Conservation (phyloP, 805 yeast species). For the Zygosaccharomyces rouxii region DNA sequence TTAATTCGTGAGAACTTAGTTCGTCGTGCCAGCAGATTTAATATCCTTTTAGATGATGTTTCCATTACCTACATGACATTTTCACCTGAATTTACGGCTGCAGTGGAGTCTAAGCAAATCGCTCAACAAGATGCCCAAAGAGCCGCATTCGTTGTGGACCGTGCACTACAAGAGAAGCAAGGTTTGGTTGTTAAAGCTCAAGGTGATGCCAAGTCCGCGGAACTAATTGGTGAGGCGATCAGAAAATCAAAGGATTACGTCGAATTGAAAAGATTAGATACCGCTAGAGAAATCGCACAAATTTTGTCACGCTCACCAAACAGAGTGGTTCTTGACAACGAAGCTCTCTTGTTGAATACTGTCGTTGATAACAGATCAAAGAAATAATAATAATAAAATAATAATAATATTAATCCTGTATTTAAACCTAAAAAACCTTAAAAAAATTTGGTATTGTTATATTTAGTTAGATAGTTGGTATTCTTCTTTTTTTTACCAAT, state of each 20-base stretch:
- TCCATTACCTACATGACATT: slow-evolving; percentile 96
- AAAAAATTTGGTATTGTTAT: slow-evolving; percentile 1
- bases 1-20: slow-evolving; percentile 86
- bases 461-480: neutral
- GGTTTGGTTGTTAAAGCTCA: slow-evolving; percentile 94
- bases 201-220: slow-evolving; percentile 98
- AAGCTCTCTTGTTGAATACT: slow-evolving; percentile 85
- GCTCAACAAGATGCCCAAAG: slow-evolving; percentile 99
- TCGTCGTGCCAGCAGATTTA: slow-evolving; percentile 87
- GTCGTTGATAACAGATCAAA: slow-evolving; percentile 65
- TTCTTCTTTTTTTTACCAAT: neutral
- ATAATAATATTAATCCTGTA: neutral
- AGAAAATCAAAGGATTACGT: slow-evolving; percentile 94
- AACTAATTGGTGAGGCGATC: slow-evolving; percentile 97
- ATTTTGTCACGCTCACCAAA: slow-evolving; percentile 86
- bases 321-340: slow-evolving; percentile 85
- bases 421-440: neutral
- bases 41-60: slow-evolving; percentile 86
- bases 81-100: slow-evolving; percentile 94
- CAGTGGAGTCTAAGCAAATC: slow-evolving; percentile 97
- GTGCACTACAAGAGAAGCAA: slow-evolving; percentile 96
- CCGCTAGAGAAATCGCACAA: slow-evolving; percentile 91
- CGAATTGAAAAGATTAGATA: slow-evolving; percentile 92
- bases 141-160: slow-evolving; percentile 95
- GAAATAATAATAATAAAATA: slow-evolving; percentile 18